These are phyloP conservation scores for Aspergillus ostianus DNA, from an alignment of 495 filamentous ascomycete genomes.

Conservation along the genomic window DNA sequence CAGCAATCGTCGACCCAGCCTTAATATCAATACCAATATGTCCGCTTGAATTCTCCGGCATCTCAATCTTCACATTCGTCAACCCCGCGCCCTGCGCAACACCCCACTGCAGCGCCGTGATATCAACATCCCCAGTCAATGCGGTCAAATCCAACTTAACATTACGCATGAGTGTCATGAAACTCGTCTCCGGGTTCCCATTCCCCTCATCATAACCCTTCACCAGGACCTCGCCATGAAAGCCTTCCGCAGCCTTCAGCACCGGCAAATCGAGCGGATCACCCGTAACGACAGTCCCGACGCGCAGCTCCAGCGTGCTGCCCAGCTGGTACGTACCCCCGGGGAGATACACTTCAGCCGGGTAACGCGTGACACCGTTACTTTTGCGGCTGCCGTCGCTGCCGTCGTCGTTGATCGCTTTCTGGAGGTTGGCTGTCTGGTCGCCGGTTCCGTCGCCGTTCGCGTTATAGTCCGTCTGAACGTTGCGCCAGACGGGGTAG, in stretches of 20 bases:
- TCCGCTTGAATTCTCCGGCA: conserved; percentile 52
- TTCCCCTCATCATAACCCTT: conserved; percentile 33
- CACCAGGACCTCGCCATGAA: conserved; percentile 30
- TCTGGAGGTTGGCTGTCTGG: conserved; percentile 42
- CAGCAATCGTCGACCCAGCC: conserved; percentile 44
- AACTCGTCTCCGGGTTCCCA: conserved; percentile 39
- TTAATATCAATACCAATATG: conserved; percentile 52
- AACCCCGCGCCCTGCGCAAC: conserved; percentile 67
- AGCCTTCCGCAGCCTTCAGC: conserved; percentile 32
- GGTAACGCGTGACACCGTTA: conserved; percentile 44
- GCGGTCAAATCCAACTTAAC: conserved; percentile 40
- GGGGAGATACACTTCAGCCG: conserved; percentile 51
- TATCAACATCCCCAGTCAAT: conserved; percentile 20
- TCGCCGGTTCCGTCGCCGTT: conserved; percentile 45
- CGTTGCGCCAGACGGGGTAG: conserved; percentile 59
- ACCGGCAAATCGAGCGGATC: conserved; percentile 38
- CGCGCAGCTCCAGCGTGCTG: conserved; percentile 37
- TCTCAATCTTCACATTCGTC: conserved; percentile 71
- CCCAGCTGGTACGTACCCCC: conserved; percentile 44
- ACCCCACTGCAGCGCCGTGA: conserved; percentile 59
- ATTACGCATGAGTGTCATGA: conserved; percentile 44
- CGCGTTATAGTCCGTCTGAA: conserved; percentile 49
- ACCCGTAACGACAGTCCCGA: conserved; percentile 47
- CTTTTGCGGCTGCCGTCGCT: conserved; percentile 35
- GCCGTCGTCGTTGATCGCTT: conserved; percentile 38